Evolutionary conservation across 1,284 basidiomycete genomes (phyloP).

Genomic region (Ganoderma resinaceum): DNA sequence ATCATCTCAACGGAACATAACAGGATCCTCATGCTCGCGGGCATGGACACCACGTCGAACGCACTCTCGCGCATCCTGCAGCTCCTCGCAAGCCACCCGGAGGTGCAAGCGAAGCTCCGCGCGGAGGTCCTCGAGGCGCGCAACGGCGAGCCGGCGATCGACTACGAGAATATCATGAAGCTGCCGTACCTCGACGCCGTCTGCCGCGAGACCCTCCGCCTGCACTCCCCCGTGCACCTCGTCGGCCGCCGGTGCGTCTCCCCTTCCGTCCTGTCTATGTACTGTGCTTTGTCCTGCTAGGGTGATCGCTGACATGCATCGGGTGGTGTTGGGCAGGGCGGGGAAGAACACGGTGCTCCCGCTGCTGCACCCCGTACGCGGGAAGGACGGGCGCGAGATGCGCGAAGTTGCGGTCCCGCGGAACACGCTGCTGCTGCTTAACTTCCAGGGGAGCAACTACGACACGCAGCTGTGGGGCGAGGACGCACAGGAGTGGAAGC

Average conservation of each 20-base stretch:
- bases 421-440: conserved; percentile 13
- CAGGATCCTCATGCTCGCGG: conserved; percentile 37
- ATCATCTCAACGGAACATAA: not conserved
- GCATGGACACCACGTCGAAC: conserved; percentile 39
- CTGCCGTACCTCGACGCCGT: conserved; percentile 44
- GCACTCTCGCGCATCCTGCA: conserved; percentile 38
- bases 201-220: conserved; percentile 41
- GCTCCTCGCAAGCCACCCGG: conserved; percentile 20
- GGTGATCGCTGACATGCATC: not conserved
- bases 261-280: conserved; percentile 24
- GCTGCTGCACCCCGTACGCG: conserved; percentile 34
- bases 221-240: not conserved
- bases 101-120: conserved; percentile 27
- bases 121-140: conserved; percentile 35
- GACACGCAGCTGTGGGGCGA: conserved; percentile 32
- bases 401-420: not conserved
- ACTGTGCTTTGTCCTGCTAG: not conserved
- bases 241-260: not conserved
- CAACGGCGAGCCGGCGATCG: conserved; percentile 27
- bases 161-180: conserved; percentile 39
- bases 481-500: conserved; percentile 33
- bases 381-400: conserved; percentile 11
- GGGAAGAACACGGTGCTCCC: conserved; percentile 32
- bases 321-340: conserved; percentile 19
- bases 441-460: conserved; percentile 21